phyloP scores from a whole-genome alignment of 257 asterid genomes.

The Scutellaria barbata region DNA sequence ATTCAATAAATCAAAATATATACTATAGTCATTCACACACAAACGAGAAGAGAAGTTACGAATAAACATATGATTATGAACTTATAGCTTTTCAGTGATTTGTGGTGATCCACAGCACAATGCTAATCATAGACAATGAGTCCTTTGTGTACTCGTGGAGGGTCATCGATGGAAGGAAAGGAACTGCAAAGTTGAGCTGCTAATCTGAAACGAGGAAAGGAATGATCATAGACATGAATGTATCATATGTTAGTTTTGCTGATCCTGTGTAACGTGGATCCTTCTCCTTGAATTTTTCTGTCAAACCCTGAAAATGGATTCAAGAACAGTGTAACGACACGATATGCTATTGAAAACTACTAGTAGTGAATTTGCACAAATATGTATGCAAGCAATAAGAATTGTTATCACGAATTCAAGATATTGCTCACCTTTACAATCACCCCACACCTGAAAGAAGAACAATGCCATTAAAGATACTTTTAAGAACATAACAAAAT shows the following conservation, averaged over 20 bases:
- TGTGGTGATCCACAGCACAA: not conserved
- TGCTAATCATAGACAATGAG: not conserved
- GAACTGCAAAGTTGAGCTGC: slow-evolving; percentile 6
- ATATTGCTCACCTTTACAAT: slow-evolving; percentile 68
- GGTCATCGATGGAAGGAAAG: not conserved
- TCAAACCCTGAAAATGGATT: slow-evolving; percentile 68
- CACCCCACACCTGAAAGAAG: slow-evolving; percentile 80
- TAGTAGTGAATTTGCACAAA: not conserved
- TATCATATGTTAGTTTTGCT: slow-evolving; percentile 70
- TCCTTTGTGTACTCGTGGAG: not conserved
- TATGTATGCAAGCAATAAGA: not conserved
- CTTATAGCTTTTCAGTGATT: no score
- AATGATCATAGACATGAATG: slow-evolving; percentile 76
- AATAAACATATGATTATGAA: no score
- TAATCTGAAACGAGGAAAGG: slow-evolving; percentile 68
- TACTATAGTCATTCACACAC: no score
- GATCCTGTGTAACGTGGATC: slow-evolving; percentile 74
- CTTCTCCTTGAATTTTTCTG: slow-evolving; percentile 91
- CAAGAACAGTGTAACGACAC: slow-evolving; percentile 1
- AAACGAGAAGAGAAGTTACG: no score
- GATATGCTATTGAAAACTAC: not conserved
- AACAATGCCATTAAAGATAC: slow-evolving; percentile 21
- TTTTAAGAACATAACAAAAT: slow-evolving; percentile 1
- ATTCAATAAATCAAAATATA: no score
- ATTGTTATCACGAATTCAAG: not conserved